These are phyloP conservation scores for Sclerotinia spermophila DNA, from an alignment of 2,329 filamentous ascomycete species.

Conservation along the genomic window DNA sequence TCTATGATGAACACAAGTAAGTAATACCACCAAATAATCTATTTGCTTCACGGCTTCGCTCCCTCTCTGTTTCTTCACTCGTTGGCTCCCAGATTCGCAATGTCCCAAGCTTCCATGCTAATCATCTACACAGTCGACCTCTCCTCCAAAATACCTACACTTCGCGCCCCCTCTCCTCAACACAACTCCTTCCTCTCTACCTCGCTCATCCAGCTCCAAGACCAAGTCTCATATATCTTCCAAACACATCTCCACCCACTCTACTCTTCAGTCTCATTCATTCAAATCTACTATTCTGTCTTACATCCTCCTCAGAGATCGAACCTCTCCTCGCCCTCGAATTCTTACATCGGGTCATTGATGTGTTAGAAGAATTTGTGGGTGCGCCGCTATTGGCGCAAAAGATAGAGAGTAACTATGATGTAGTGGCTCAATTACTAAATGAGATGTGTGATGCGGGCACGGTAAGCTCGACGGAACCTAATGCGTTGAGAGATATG, in stretches of 20 bases:
- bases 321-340: conserved; percentile 89
- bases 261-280: conserved; percentile 86
- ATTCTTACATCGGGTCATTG: conserved; percentile 89
- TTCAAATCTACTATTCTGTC: conserved; percentile 79
- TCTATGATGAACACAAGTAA: conserved; percentile 94
- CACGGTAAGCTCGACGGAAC: conserved; percentile 83
- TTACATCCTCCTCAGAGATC: conserved; percentile 79
- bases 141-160: conserved; percentile 88
- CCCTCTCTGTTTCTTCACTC: background rate
- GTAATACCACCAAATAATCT: conserved; percentile 29
- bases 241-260: conserved; percentile 77
- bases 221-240: conserved; percentile 81
- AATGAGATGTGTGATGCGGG: conserved; percentile 97
- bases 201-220: conserved; percentile 76
- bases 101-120: background rate
- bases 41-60: conserved; percentile 26
- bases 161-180: conserved; percentile 72
- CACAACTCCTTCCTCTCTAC: conserved; percentile 78
- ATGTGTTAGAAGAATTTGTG: conserved; percentile 91
- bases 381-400: conserved; percentile 79
- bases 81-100: background rate
- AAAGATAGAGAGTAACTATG: conserved; percentile 87
- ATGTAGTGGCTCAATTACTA: conserved; percentile 88
- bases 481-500: conserved; percentile 84
- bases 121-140: conserved; percentile 57